Conservation (phyloP, 495 filamentous ascomycete species). For the Darksidea phi region DNA sequence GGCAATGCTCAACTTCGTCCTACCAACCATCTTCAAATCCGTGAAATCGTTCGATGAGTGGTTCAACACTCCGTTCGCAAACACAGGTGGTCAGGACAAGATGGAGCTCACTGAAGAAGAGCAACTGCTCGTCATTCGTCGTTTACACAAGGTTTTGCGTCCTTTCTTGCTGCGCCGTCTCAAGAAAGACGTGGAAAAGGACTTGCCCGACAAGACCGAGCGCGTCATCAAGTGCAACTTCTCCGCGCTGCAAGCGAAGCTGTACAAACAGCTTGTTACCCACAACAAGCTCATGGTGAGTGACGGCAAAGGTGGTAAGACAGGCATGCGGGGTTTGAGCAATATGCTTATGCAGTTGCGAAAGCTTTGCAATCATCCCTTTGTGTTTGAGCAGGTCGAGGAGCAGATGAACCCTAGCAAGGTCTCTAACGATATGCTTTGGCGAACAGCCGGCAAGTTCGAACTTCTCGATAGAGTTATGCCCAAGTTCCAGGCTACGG, state of each 20-base stretch:
- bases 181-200: constrained; percentile 99
- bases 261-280: constrained; percentile 95
- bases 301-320: constrained; percentile 94
- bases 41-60: constrained; percentile 99
- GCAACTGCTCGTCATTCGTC: constrained; percentile 94
- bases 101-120: constrained; percentile 99
- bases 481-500: constrained; percentile 84
- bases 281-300: constrained; percentile 91
- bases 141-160: constrained; percentile 94
- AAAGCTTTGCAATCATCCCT: constrained; percentile 98
- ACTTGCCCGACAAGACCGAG: constrained; percentile 96
- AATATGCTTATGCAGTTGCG: constrained; percentile 99
- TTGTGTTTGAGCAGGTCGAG: constrained; percentile 96
- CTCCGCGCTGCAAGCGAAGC: constrained; percentile 85
- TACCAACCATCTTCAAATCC: constrained; percentile 98
- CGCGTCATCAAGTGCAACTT: constrained; percentile 99
- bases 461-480: constrained; percentile 89
- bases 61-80: constrained; percentile 99
- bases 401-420: constrained; percentile 93
- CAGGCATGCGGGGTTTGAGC: constrained; percentile 89
- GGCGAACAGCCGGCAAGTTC: constrained; percentile 96
- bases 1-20: constrained; percentile 96
- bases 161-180: constrained; percentile 97
- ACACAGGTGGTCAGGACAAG: constrained; percentile 95
- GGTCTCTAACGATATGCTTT: constrained; percentile 85